Evolutionary conservation across 805 yeast species (phyloP).

Genomic region (Jamesozyma lodderae): DNA sequence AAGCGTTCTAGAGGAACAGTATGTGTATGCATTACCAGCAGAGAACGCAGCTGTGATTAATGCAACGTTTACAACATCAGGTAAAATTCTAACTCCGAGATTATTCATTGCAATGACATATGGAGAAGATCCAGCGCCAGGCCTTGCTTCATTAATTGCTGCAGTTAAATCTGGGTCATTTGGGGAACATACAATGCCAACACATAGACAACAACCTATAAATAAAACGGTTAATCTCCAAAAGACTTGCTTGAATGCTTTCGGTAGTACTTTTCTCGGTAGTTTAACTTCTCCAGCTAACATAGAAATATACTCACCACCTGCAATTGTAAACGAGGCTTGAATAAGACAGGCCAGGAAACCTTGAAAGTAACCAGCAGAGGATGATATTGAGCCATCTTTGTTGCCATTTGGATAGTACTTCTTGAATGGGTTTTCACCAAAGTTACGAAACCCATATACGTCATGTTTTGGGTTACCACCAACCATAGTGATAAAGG

Average conservation of each 20-base stretch:
- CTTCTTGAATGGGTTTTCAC: slow-evolving; percentile 46
- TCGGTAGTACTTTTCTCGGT: slow-evolving; percentile 67
- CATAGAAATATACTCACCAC: slow-evolving; percentile 80
- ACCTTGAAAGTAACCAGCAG: slow-evolving; percentile 58
- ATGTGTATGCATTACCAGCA: slow-evolving; percentile 76
- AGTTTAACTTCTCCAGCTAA: slow-evolving; percentile 72
- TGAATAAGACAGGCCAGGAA: slow-evolving; percentile 58
- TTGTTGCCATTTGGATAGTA: slow-evolving; percentile 42
- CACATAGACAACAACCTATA: slow-evolving; percentile 65
- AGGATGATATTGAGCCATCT: slow-evolving; percentile 9
- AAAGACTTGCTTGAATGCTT: slow-evolving; percentile 69
- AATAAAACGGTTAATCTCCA: slow-evolving; percentile 59
- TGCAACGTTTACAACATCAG: slow-evolving; percentile 71
- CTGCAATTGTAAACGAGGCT: slow-evolving; percentile 75
- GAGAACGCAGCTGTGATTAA: slow-evolving; percentile 68
- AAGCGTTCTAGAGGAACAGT: slow-evolving; percentile 59
- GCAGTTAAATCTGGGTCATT: slow-evolving; percentile 52
- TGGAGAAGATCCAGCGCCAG: slow-evolving; percentile 76
- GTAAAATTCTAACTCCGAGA: slow-evolving; percentile 55
- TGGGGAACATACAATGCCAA: slow-evolving; percentile 67
- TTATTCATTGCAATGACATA: slow-evolving; percentile 76
- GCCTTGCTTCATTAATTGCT: slow-evolving; percentile 51
- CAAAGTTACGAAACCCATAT: slow-evolving; percentile 52
- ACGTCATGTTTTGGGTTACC: slow-evolving; percentile 69
- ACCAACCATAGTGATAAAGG: slow-evolving; percentile 77